Evolutionary conservation across 2,329 filamentous ascomycete genomes (phyloP).

Genomic region (Aspergillus niger): DNA sequence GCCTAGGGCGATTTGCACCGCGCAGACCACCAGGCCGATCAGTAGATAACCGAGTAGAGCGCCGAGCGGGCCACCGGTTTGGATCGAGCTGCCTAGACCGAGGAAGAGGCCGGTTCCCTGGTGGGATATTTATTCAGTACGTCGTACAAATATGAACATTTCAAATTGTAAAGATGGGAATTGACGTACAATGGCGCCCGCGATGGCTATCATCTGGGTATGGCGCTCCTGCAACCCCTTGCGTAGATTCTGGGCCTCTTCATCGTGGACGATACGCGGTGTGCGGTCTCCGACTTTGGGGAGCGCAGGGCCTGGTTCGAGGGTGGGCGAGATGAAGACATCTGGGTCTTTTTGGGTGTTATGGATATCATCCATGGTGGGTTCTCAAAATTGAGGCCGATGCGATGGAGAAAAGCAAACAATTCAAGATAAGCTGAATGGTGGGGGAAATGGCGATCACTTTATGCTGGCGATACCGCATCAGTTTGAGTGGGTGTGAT

Average conservation of each 20-base stretch:
- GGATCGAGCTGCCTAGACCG: constrained; percentile 54
- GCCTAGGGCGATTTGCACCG: constrained; percentile 54
- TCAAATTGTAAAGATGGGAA: not conserved
- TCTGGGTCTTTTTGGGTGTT: not conserved
- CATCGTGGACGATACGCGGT: constrained; percentile 28
- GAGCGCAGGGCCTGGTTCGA: not conserved
- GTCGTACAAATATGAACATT: too few relatives aligned
- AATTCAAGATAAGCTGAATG: not conserved
- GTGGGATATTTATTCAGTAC: not conserved
- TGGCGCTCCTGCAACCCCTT: constrained; percentile 49
- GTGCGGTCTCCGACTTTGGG: not conserved
- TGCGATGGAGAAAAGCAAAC: not conserved
- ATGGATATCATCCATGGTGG: not conserved
- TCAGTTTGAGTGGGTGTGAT: not conserved
- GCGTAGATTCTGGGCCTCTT: constrained; percentile 53
- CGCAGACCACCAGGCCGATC: constrained; percentile 53
- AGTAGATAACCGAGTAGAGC: constrained; percentile 54
- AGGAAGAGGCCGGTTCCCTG: constrained; percentile 54
- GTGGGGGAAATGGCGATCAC: not conserved
- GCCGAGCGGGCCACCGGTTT: constrained; percentile 53
- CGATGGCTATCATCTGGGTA: constrained; percentile 48
- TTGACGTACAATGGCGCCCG: constrained; percentile 44
- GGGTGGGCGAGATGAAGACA: not conserved
- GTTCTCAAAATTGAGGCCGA: not conserved
- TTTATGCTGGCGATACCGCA: not conserved